Conservation (phyloP, 2,329 filamentous ascomycete genomes). For the Sclerotinia sclerotiorum region DNA sequence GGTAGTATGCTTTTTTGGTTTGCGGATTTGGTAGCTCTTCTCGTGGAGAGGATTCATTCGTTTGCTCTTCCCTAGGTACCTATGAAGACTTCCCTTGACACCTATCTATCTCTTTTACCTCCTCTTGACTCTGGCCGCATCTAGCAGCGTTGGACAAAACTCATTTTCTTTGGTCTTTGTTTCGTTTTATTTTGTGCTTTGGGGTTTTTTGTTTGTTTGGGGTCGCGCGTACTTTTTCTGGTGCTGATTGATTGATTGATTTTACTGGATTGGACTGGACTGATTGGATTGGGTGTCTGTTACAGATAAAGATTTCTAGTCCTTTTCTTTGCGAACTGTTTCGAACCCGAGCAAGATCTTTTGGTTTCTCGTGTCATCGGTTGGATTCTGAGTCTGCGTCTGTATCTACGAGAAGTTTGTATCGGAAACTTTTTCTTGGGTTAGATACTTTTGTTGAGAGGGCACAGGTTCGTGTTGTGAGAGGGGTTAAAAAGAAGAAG, state of each 20-base stretch:
- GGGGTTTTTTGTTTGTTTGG: neutral
- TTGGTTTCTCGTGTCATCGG: neutral
- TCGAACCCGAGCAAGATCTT: neutral
- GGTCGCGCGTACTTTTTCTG: neutral
- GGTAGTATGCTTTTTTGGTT: neutral
- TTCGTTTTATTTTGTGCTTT: neutral
- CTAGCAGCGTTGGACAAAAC: neutral
- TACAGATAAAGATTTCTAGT: neutral
- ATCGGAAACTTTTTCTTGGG: neutral
- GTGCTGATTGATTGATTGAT: no score
- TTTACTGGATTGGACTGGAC: neutral
- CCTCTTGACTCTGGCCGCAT: neutral
- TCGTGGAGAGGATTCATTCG: neutral
- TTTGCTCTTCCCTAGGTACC: neutral
- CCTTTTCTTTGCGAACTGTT: neutral
- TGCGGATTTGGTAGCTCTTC: neutral
- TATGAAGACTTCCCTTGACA: neutral
- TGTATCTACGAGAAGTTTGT: neutral
- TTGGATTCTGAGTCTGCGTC: neutral
- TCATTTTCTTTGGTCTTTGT: constrained; percentile 2
- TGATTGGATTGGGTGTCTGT: neutral
- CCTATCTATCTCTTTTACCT: neutral
- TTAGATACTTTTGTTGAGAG: neutral
- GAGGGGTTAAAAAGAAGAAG: neutral
- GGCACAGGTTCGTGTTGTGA: neutral